These are phyloP conservation scores for Trypanosoma congolense DNA, from an alignment of 208 protist genomes.

Conservation along the genomic window DNA sequence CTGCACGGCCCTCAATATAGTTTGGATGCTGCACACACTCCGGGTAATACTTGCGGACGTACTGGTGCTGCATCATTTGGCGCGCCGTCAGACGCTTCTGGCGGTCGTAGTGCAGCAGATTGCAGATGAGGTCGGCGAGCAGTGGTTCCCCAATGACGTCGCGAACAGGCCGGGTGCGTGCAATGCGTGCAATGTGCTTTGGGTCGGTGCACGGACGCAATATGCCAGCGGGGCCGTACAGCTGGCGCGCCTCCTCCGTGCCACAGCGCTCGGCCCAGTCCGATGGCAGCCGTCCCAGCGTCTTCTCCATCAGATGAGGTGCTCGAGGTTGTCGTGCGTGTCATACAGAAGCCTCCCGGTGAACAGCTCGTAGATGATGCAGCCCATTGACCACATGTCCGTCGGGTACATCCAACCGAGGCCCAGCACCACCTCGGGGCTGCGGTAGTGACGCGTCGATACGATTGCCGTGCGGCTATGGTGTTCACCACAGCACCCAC, in stretches of 20 bases:
- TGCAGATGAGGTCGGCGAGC: slow-evolving; percentile 56
- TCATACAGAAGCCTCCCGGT: slow-evolving; percentile 69
- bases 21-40: slow-evolving; percentile 56
- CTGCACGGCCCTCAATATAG: slow-evolving; percentile 54
- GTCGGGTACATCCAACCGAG: slow-evolving; percentile 49
- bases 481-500: slow-evolving; percentile 27
- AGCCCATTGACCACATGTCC: slow-evolving; percentile 77
- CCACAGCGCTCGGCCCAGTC: slow-evolving; percentile 50
- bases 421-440: slow-evolving; percentile 49
- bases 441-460: slow-evolving; percentile 65
- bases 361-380: slow-evolving; percentile 67
- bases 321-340: slow-evolving; percentile 53
- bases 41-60: slow-evolving; percentile 80
- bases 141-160: slow-evolving; percentile 51
- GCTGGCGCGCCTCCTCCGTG: slow-evolving; percentile 41
- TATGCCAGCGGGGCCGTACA: slow-evolving; percentile 43
- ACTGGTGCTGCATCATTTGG: slow-evolving; percentile 69
- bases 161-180: slow-evolving; percentile 44
- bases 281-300: slow-evolving; percentile 45
- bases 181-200: slow-evolving; percentile 58
- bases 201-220: slow-evolving; percentile 56
- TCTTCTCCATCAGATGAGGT: slow-evolving; percentile 74
- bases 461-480: slow-evolving; percentile 27
- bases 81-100: slow-evolving; percentile 58
- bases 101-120: slow-evolving; percentile 72